Evolutionary conservation across 208 protist genomes (phyloP).

Genomic region (Crithidia expoeki): DNA sequence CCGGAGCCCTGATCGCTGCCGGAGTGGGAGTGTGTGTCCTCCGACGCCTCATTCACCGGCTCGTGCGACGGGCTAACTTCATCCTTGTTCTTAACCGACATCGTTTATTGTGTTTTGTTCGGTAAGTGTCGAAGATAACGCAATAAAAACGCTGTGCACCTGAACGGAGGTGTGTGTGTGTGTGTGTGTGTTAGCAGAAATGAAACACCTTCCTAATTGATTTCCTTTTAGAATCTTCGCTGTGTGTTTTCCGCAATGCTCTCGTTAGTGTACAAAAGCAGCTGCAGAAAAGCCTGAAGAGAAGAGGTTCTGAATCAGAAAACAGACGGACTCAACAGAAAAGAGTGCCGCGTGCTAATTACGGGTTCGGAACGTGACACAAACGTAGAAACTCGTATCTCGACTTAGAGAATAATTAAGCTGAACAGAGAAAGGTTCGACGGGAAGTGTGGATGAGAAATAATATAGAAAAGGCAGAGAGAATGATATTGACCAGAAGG

Average conservation of each 20-base stretch:
- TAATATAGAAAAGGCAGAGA: background rate
- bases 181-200: background rate
- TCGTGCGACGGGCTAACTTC: conserved; percentile 5
- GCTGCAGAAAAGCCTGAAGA: background rate
- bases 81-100: conserved; percentile 2
- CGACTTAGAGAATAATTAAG: conserved; percentile 21
- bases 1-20: conserved; percentile 19
- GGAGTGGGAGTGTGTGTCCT: conserved; percentile 5
- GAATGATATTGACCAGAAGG: background rate
- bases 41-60: conserved; percentile 22
- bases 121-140: background rate
- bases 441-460: background rate
- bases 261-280: conserved; percentile 23
- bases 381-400: conserved; percentile 24
- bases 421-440: background rate
- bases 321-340: conserved; percentile 1
- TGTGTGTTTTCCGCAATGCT: conserved; percentile 1
- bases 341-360: background rate
- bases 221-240: background rate
- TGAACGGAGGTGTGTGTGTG: background rate
- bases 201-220: background rate
- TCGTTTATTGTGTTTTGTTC: background rate
- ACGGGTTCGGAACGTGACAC: conserved; percentile 12
- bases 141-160: background rate
- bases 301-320: conserved; percentile 3